Base-by-base conservation (phyloP, 805 yeast genomes). In the Wickerhamia fluorescens region DNA sequence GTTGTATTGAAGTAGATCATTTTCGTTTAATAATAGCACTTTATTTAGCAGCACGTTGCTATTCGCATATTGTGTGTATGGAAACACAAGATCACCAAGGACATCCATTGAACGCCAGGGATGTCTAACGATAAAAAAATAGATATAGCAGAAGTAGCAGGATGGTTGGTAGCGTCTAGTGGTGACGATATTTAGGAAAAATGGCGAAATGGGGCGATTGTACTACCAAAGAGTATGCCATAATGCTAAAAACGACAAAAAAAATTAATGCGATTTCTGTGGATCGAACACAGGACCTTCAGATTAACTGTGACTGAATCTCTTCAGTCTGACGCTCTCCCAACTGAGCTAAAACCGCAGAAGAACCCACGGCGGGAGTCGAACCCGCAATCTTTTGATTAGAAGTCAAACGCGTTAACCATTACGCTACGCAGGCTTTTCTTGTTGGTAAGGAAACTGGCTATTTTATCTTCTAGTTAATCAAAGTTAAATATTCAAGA, bases 341-440 rank as follows among this genome's bases (percentile, higher is more conserved):
- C 58, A 49, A 51, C 56, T 52, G 58, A 52, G 58, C 58, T 52
- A 50, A 52, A 49, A 38, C 58, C 53, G 56, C 58, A 36, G 18
- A 12, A 16, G 44, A 56, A 56, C 61, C 62, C 61, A 57, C 52
- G 61, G 53, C 64, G 61, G 56, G 75, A 68, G 72, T 69, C 75
- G 75, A 69, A 69, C 75, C 71, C 74, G 67, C 68, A 69, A 68
- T 70, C 75, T 68, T 67, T 68, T 69, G 75, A 69, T 70, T 68
- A 69, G 75, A 69, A 69, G 74, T 70, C 74, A 70, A 69, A 69
- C 72, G 75, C 75, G 75, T 67, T 69, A 68, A 69, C 75, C 75
- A 69, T 70, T 70, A 67, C 74, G 75, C 75, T 67, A 69, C 74
- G 59, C 71, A 62, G 70, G 71, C 72, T n/a, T n/a, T n/a, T n/a